These are phyloP conservation scores for Solanum tacnaense DNA, from an alignment of 257 asterid genomes.

Conservation along the genomic window DNA sequence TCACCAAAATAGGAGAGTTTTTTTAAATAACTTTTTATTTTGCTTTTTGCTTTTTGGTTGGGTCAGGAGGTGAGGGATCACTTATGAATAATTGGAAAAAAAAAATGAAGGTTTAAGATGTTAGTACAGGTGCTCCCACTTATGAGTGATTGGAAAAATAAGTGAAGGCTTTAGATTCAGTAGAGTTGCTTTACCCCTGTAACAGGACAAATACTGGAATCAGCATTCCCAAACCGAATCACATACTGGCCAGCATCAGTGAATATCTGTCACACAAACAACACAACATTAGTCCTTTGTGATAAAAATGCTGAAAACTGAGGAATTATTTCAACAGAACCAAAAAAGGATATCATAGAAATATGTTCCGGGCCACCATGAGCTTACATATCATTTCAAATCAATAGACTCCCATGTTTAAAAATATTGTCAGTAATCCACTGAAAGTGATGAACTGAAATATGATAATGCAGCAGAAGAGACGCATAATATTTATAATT, in stretches of 20 bases:
- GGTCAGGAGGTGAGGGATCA: not conserved
- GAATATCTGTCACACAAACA: conserved; percentile 46
- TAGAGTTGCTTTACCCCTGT: conserved; percentile 39
- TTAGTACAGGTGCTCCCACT: not conserved
- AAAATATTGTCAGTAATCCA: not conserved
- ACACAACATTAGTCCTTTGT: not conserved
- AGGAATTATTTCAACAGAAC: not conserved
- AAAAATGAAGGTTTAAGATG: not conserved
- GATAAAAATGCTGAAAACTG: not conserved
- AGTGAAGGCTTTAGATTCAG: not conserved
- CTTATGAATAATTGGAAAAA: not conserved
- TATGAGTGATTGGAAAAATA: not conserved
- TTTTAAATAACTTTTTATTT: not conserved
- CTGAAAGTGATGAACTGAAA: not conserved
- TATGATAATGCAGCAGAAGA: not conserved
- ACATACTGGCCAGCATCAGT: conserved; percentile 98
- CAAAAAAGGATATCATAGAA: not conserved
- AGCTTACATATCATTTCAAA: not conserved
- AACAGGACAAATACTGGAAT: conserved; percentile 40
- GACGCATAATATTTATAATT: not conserved
- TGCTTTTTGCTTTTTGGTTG: not conserved
- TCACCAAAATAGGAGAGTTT: not conserved
- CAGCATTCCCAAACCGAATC: conserved; percentile 70
- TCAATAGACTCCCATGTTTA: not conserved
- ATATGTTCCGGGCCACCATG: not conserved